phyloP scores from a whole-genome alignment of 164 flowering plant genomes.

The Magnolia sinica region DNA sequence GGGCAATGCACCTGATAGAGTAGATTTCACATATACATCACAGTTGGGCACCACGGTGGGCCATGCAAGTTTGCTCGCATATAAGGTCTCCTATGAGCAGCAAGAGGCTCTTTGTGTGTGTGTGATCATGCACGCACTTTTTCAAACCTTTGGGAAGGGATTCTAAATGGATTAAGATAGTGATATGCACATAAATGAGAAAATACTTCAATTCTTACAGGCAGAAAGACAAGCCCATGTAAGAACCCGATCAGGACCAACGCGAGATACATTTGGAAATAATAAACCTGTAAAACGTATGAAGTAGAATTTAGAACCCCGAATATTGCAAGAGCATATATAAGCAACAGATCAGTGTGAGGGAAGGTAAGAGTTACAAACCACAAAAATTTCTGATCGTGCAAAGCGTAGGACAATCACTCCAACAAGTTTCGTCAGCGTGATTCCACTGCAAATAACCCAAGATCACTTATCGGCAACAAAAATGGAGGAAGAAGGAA shows the following conservation, averaged over 20 bases:
- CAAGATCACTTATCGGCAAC: background rate
- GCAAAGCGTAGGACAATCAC: slow-evolving; percentile 84
- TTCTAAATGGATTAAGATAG: background rate
- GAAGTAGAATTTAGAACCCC: background rate
- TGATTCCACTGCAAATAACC: slow-evolving; percentile 72
- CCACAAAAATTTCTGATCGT: slow-evolving; percentile 94
- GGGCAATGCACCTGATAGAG: too few species aligned
- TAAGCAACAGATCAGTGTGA: background rate
- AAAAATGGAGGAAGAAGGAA: background rate
- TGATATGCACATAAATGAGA: background rate
- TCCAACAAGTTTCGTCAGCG: slow-evolving; percentile 94
- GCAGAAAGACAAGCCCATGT: slow-evolving; percentile 88
- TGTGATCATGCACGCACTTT: too few species aligned
- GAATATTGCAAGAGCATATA: background rate
- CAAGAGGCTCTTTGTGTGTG: too few species aligned
- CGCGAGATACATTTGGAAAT: slow-evolving; percentile 92
- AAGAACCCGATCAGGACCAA: slow-evolving; percentile 83
- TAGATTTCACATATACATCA: too few species aligned
- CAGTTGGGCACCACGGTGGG: too few species aligned
- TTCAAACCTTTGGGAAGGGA: background rate
- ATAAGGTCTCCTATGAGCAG: too few species aligned
- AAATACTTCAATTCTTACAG: slow-evolving; percentile 44
- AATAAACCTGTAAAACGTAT: slow-evolving; percentile 71
- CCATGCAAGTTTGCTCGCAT: too few species aligned
- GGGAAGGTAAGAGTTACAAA: slow-evolving; percentile 20